Conservation (phyloP, 2,329 filamentous ascomycete species). For the Beauveria scarabaeidicola region DNA sequence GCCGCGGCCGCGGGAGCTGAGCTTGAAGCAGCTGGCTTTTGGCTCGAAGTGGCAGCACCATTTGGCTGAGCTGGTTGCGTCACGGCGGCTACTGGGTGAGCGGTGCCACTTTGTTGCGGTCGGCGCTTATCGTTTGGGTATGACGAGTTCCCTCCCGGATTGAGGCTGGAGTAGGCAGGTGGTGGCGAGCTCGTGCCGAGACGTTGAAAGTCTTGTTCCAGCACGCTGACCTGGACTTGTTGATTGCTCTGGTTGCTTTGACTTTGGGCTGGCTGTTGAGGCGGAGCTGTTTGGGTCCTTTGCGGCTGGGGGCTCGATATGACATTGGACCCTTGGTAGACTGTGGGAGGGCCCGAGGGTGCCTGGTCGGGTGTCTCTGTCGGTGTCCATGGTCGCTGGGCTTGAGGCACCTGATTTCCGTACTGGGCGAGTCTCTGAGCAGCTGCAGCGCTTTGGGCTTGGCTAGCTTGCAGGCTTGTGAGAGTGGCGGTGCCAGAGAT, state of each 20-base stretch:
- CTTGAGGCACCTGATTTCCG: slow-evolving; percentile 31
- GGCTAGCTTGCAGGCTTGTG: slow-evolving; percentile 58
- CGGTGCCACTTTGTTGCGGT: slow-evolving; percentile 26
- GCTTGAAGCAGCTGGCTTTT: slow-evolving; percentile 13
- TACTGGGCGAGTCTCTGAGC: slow-evolving; percentile 77
- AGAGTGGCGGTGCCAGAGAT: slow-evolving; percentile 81
- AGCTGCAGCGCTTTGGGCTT: slow-evolving; percentile 65
- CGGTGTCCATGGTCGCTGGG: slow-evolving; percentile 75
- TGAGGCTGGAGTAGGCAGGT: slow-evolving; percentile 87
- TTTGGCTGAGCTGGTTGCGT: slow-evolving; percentile 24
- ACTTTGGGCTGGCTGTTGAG: slow-evolving; percentile 26
- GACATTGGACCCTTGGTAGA: slow-evolving; percentile 79
- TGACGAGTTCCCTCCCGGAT: slow-evolving; percentile 40
- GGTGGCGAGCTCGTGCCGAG: slow-evolving; percentile 79
- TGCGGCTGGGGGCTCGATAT: slow-evolving; percentile 45
- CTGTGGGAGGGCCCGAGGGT: slow-evolving; percentile 80
- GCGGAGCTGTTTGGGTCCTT: slow-evolving; percentile 34
- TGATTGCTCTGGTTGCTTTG: slow-evolving; percentile 16
- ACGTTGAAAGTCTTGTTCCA: slow-evolving; percentile 80
- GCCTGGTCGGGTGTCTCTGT: slow-evolving; percentile 82
- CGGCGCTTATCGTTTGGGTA: slow-evolving; percentile 76
- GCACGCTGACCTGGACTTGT: slow-evolving; percentile 53
- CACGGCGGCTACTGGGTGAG: slow-evolving; percentile 17
- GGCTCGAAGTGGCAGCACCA: slow-evolving; percentile 15
- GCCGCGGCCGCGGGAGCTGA: slow-evolving; percentile 17